phyloP scores from a whole-genome alignment of 2,329 filamentous ascomycete species.

The Boeremia exigua region DNA sequence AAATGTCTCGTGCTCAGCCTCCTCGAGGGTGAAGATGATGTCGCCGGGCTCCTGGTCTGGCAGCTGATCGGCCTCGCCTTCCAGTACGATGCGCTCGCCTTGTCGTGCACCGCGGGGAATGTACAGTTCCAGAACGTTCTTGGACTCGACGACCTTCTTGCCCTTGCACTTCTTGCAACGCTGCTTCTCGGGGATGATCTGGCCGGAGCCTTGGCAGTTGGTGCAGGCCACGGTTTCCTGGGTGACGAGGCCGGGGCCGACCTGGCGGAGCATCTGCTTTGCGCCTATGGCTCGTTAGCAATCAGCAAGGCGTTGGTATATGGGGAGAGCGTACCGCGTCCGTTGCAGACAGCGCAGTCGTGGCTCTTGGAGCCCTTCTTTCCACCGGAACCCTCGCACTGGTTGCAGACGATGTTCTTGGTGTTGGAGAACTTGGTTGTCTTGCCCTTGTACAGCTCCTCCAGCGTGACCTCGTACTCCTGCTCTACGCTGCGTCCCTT shows the following conservation, averaged over 20 bases:
- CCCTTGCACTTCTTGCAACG: conserved; percentile 99
- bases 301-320: not conserved
- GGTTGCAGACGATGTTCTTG: conserved; percentile 87
- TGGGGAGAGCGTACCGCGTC: conserved; percentile 61
- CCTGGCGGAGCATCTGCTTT: conserved; percentile 77
- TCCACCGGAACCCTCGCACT: conserved; percentile 87
- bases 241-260: conserved; percentile 85
- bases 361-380: conserved; percentile 90
- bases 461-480: conserved; percentile 86
- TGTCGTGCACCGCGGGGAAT: conserved; percentile 82
- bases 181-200: conserved; percentile 92
- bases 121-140: conserved; percentile 95
- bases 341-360: conserved; percentile 83
- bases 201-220: conserved; percentile 83
- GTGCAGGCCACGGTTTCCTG: conserved; percentile 81
- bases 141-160: conserved; percentile 81
- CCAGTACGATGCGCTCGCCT: conserved; percentile 86
- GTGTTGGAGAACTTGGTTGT: conserved; percentile 96
- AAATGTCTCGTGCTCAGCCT: conserved; percentile 82
- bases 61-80: conserved; percentile 92
- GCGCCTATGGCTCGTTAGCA: conserved; percentile 57
- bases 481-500: conserved; percentile 86
- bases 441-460: conserved; percentile 98
- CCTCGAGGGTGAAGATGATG: conserved; percentile 86
- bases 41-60: conserved; percentile 90